Conservation (phyloP, 1,284 basidiomycete genomes). For the Blastosporella zonata region DNA sequence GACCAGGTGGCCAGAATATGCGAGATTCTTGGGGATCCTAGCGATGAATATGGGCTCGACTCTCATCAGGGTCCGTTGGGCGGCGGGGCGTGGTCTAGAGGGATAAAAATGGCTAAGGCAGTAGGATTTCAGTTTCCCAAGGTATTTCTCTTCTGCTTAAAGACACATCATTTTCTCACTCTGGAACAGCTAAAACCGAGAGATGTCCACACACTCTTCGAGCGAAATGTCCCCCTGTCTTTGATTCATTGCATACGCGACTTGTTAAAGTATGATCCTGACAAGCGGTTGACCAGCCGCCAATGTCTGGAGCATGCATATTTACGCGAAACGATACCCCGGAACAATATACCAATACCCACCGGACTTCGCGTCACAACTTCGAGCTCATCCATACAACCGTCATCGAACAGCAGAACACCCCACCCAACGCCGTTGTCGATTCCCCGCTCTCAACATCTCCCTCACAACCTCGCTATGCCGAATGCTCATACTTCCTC, state of each 20-base stretch:
- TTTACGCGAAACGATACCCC: conserved; percentile 69
- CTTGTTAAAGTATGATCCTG: conserved; percentile 91
- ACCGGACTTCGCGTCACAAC: conserved; percentile 43
- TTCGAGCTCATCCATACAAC: conserved; percentile 29
- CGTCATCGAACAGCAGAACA: conserved; percentile 29
- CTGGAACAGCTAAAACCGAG: conserved; percentile 66
- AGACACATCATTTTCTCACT: conserved; percentile 11
- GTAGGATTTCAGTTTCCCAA: conserved; percentile 92
- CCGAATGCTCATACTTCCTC: conserved; percentile 49
- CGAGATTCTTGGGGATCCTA: conserved; percentile 91
- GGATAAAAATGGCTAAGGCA: conserved; percentile 81
- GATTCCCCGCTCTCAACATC: conserved; percentile 45
- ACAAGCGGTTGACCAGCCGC: conserved; percentile 77
- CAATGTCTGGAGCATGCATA: conserved; percentile 91
- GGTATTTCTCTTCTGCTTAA: conserved; percentile 39
- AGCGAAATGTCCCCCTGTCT: conserved; percentile 72
- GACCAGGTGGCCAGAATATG: conserved; percentile 93
- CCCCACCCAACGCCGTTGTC: conserved; percentile 42
- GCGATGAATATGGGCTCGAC: conserved; percentile 79
- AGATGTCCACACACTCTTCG: conserved; percentile 78
- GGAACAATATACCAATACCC: conserved; percentile 66
- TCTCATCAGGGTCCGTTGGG: conserved; percentile 68
- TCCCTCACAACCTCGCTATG: conserved; percentile 37
- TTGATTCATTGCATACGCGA: conserved; percentile 92
- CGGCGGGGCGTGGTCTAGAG: conserved; percentile 86